phyloP scores from a whole-genome alignment of 306 rosid species.

The Ceratonia siliqua region DNA sequence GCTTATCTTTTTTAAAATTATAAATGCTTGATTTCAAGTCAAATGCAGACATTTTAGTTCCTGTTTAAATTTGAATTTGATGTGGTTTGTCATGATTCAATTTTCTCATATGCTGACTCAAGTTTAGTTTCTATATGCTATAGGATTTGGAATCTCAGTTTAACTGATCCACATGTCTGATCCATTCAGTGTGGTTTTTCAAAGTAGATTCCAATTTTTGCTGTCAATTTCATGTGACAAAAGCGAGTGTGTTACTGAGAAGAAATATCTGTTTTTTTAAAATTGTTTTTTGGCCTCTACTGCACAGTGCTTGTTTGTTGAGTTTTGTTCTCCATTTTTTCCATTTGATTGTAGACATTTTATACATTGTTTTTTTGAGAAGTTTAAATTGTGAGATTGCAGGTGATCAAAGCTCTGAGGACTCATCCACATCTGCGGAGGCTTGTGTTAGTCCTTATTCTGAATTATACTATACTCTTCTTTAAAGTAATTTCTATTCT shows the following conservation, averaged over 20 bases:
- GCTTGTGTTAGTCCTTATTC: slow-evolving; percentile 77
- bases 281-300: not conserved
- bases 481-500: not conserved
- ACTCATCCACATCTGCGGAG: slow-evolving; percentile 70
- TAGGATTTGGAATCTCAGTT: not conserved
- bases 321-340: not conserved
- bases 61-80: not conserved
- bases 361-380: slow-evolving; percentile 19
- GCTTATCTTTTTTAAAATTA: not conserved
- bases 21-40: not conserved
- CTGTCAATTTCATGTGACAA: not conserved
- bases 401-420: slow-evolving; percentile 91
- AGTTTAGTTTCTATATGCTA: not conserved
- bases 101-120: not conserved
- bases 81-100: not conserved
- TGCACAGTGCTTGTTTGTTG: not conserved
- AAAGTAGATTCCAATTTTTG: not conserved
- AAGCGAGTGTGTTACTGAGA: not conserved
- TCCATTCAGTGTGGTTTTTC: not conserved
- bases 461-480: not conserved
- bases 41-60: not conserved
- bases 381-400: slow-evolving; percentile 38
- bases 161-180: not conserved
- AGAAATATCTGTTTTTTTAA: not conserved
- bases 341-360: slow-evolving; percentile 11